Percentiles rank a stretch among this genome's conserved stretches.
Evolutionary conservation across 192 early-diverging fungal genomes (phyloP).

Genomic region (Dissophora globulifera): DNA sequence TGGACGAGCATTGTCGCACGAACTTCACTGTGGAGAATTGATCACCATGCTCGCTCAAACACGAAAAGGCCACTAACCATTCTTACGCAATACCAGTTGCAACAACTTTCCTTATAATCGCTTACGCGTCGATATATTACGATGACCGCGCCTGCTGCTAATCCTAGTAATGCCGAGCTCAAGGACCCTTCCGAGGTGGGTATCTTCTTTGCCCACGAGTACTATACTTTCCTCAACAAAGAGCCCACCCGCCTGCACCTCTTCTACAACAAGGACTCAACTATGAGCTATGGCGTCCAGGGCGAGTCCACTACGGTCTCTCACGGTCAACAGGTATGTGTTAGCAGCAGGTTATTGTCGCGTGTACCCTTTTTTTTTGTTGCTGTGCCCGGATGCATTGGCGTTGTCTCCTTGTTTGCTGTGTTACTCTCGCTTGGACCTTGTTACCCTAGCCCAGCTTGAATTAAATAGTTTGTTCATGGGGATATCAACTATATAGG

Average conservation of each 20-base stretch:
- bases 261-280: conserved; percentile 88
- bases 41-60: too few species aligned
- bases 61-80: too few species aligned
- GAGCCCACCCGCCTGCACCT: conserved; percentile 78
- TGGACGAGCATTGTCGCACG: too few species aligned
- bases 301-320: conserved; percentile 69
- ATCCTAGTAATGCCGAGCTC: neutral
- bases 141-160: conserved; percentile 49
- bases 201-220: conserved; percentile 87
- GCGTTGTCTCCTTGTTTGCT: too few species aligned
- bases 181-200: neutral
- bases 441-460: neutral
- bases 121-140: too few species aligned
- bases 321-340: conserved; percentile 73
- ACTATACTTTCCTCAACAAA: conserved; percentile 90
- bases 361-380: conserved; percentile 6
- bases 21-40: too few species aligned
- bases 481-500: conserved; percentile 58
- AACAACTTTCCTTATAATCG: neutral
- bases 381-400: too few species aligned
- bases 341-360: too few species aligned
- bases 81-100: too few species aligned
- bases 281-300: conserved; percentile 81
- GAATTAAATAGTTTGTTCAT: neutral
- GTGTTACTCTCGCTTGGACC: too few species aligned